Evolutionary conservation across 306 rosid species (phyloP).

Genomic region (Rubus idaeus): DNA sequence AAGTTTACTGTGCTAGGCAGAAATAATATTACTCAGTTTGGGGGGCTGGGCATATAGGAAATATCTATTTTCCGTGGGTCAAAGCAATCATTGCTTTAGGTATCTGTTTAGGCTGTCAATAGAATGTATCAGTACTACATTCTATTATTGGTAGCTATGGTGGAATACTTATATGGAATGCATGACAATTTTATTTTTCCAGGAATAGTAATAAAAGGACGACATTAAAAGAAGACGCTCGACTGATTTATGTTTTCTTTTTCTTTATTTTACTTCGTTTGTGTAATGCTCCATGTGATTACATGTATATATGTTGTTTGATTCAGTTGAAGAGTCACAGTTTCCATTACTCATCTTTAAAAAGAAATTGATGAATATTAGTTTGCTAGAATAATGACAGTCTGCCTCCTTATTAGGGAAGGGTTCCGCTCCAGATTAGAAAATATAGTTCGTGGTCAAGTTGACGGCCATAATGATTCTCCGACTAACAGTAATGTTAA

Average conservation of each 20-base stretch:
- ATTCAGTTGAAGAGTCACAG: slow-evolving; percentile 16
- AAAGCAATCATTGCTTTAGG: neutral
- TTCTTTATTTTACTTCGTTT: neutral
- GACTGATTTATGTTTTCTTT: neutral
- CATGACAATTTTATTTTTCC: neutral
- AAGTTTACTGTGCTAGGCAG: neutral
- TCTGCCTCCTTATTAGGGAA: slow-evolving; percentile 54
- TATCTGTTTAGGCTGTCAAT: neutral
- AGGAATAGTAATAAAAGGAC: neutral
- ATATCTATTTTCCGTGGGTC: neutral
- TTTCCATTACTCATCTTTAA: too few species aligned
- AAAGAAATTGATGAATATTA: neutral
- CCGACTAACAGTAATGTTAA: slow-evolving; percentile 45
- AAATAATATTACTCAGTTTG: slow-evolving; percentile 3
- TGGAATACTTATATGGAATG: neutral
- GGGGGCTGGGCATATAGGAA: neutral
- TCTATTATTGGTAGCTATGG: neutral
- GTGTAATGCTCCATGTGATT: neutral
- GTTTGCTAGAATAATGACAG: slow-evolving; percentile 32
- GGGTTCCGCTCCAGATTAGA: slow-evolving; percentile 93
- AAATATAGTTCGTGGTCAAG: slow-evolving; percentile 89
- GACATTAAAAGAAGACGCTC: neutral
- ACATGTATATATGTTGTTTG: slow-evolving; percentile 4
- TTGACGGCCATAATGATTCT: slow-evolving; percentile 60
- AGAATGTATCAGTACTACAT: neutral